Evolutionary conservation across 768 basidiomycete genomes (phyloP).

Genomic region (Russula vinacea): DNA sequence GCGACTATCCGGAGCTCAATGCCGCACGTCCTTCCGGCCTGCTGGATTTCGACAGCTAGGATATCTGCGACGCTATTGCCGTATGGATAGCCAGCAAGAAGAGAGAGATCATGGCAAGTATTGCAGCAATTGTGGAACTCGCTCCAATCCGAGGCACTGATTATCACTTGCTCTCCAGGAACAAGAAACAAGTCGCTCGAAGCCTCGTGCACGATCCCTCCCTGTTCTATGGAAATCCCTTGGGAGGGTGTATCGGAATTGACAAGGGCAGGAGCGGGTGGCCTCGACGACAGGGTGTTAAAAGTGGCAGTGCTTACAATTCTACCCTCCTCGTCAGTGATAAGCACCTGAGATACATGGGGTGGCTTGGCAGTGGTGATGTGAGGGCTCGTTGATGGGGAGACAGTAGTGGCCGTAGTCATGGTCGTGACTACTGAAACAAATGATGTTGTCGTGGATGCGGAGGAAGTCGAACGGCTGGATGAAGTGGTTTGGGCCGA

Average conservation of each 20-base stretch:
- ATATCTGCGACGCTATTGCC: constrained; percentile 9
- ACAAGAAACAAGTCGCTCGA: constrained; percentile 8
- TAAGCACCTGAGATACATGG: constrained; percentile 12
- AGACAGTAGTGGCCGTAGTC: constrained; percentile 25
- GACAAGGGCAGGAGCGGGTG: background rate
- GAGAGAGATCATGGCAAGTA: constrained; percentile 1
- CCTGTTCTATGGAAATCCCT: constrained; percentile 11
- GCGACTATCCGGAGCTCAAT: constrained; percentile 19
- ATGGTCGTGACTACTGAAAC: constrained; percentile 15
- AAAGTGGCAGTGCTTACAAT: background rate
- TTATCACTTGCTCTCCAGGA: constrained; percentile 10
- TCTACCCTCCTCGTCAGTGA: constrained; percentile 18
- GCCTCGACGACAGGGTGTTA: constrained; percentile 1
- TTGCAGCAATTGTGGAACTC: constrained; percentile 17
- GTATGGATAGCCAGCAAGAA: constrained; percentile 12
- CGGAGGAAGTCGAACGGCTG: constrained; percentile 15
- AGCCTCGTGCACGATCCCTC: background rate
- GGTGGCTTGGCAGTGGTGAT: background rate
- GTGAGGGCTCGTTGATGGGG: constrained; percentile 10
- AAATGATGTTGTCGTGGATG: constrained; percentile 18
- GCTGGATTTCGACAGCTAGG: constrained; percentile 13
- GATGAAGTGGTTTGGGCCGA: constrained; percentile 17
- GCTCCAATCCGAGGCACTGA: constrained; percentile 16
- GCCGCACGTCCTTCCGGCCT: constrained; percentile 5
- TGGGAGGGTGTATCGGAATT: background rate